Evolutionary conservation across 345 rosid genomes (phyloP).

Genomic region (Salix purpurea): DNA sequence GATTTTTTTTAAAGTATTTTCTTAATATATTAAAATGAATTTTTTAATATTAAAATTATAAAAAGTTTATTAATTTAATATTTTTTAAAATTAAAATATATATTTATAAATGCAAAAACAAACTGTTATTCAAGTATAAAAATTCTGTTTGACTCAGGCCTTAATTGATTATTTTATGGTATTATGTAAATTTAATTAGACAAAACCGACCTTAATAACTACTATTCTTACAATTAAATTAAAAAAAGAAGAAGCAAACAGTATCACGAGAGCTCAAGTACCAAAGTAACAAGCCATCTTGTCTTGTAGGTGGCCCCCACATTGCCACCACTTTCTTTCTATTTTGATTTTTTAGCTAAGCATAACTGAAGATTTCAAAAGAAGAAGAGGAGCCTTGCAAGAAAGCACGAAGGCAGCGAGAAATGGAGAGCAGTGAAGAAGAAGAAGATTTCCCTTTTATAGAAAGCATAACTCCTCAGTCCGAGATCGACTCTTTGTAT

Average conservation of each 20-base stretch:
- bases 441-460: conserved; percentile 88
- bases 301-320: neutral
- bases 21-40: no score
- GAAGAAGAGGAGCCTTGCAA: neutral
- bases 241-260: neutral
- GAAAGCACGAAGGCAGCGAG: neutral
- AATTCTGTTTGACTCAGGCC: no score
- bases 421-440: conserved; percentile 96
- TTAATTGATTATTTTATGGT: no score
- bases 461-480: conserved; percentile 81
- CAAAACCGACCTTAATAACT: neutral
- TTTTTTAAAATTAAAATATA: no score
- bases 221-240: neutral
- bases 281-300: neutral
- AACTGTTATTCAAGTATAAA: no score
- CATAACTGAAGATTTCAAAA: neutral
- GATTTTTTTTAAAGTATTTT: no score
- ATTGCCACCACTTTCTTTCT: neutral
- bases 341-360: neutral
- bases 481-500: conserved; percentile 74
- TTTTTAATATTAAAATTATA: no score
- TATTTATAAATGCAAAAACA: no score
- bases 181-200: no score
- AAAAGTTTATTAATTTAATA: no score
- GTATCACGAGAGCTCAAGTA: neutral